Conservation (phyloP, 768 basidiomycete species). For the Candolleomyces eurysporus region DNA sequence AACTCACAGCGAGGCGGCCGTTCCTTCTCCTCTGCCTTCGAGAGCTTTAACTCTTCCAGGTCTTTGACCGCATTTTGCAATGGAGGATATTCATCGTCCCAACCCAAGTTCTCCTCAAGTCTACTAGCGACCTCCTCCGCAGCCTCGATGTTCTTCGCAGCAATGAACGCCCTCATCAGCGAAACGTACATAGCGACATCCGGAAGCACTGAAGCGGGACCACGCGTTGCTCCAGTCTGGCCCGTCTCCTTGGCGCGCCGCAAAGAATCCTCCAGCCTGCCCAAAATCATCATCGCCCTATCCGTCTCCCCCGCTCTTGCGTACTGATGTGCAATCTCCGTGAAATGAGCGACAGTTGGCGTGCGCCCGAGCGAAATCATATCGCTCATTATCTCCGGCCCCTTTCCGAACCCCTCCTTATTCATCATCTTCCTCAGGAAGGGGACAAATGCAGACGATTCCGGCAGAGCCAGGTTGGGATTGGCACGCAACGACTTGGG, state of each 20-base stretch:
- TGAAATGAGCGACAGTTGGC: slow-evolving; percentile 46
- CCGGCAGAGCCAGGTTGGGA: neutral
- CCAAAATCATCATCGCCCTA: slow-evolving; percentile 40
- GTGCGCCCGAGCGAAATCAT: slow-evolving; percentile 46
- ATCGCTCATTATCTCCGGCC: slow-evolving; percentile 43
- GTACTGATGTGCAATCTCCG: slow-evolving; percentile 45
- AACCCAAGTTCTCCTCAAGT: too few relatives aligned
- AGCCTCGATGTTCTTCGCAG: neutral
- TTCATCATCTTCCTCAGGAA: slow-evolving; percentile 46
- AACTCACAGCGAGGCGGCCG: too few relatives aligned
- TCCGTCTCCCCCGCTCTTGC: slow-evolving; percentile 34
- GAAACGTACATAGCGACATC: neutral
- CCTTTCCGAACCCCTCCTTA: slow-evolving; percentile 27
- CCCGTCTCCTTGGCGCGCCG: neutral
- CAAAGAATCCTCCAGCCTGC: slow-evolving; percentile 31
- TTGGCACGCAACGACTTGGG: neutral
- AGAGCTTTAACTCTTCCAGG: too few relatives aligned
- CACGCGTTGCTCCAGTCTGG: neutral
- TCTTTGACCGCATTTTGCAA: too few relatives aligned
- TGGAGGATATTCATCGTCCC: too few relatives aligned
- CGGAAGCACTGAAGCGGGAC: neutral
- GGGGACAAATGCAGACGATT: slow-evolving; percentile 42
- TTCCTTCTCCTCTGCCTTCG: too few relatives aligned
- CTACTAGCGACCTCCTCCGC: neutral
- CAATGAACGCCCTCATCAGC: neutral